Conservation (phyloP, 2,329 filamentous ascomycete genomes). For the Fusarium pseudonygamai region DNA sequence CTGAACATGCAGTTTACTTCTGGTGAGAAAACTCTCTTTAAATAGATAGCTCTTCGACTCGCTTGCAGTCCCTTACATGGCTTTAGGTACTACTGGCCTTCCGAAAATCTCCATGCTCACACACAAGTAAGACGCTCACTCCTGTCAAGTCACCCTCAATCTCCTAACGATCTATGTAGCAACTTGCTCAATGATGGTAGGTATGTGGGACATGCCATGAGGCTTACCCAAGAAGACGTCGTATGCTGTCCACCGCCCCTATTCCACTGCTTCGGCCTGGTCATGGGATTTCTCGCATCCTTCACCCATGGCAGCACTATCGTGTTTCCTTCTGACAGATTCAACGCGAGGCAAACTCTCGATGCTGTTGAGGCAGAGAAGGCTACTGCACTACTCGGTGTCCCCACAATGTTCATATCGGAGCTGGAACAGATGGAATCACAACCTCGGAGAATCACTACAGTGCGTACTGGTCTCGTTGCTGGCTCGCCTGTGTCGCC, state of each 20-base stretch:
- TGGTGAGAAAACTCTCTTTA: neutral
- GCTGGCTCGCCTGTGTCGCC: neutral
- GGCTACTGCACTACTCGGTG: neutral
- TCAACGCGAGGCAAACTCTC: neutral
- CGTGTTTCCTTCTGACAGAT: neutral
- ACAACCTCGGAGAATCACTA: neutral
- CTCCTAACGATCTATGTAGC: neutral
- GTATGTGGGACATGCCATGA: neutral
- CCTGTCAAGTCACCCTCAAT: fast-evolving
- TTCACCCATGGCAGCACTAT: neutral
- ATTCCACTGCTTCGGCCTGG: neutral
- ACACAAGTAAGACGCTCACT: neutral
- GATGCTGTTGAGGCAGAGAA: neutral
- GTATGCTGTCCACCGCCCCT: neutral
- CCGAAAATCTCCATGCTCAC: neutral
- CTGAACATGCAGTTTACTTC: neutral
- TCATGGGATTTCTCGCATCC: neutral
- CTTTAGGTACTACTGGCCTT: neutral
- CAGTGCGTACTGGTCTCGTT: neutral
- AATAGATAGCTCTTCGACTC: fast-evolving
- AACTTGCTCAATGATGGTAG: neutral
- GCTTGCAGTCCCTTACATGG: fast-evolving
- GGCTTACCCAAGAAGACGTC: neutral
- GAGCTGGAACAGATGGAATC: neutral
- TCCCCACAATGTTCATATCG: neutral